These are phyloP conservation scores for Dissoconium aciculare DNA, from an alignment of 2,329 filamentous ascomycete species.

Conservation along the genomic window DNA sequence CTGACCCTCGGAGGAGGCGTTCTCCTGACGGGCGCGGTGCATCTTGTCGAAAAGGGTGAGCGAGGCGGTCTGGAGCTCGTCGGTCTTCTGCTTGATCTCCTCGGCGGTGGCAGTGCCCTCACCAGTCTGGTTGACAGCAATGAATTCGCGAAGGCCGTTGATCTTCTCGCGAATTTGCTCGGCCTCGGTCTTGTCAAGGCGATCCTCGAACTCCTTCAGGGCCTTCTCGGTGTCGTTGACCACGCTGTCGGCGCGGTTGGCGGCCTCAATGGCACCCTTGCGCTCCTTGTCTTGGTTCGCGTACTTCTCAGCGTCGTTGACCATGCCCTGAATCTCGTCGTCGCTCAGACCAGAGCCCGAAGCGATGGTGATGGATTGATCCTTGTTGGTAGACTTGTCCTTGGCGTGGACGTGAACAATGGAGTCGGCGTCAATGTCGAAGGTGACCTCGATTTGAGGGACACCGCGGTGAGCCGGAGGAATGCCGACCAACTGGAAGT, in stretches of 20 bases:
- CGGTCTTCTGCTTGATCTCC: constrained; percentile 96
- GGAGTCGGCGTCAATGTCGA: constrained; percentile 95
- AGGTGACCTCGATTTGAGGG: constrained; percentile 93
- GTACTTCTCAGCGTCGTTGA: constrained; percentile 94
- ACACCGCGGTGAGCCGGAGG: constrained; percentile 92
- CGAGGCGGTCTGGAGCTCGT: constrained; percentile 89
- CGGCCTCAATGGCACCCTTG: constrained; percentile 85
- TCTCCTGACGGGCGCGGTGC: constrained; percentile 71
- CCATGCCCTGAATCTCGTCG: constrained; percentile 90
- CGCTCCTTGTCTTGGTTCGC: constrained; percentile 91
- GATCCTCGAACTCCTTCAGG: constrained; percentile 89
- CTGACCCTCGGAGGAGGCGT: constrained; percentile 34
- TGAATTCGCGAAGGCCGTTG: constrained; percentile 61
- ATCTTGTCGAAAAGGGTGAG: constrained; percentile 99
- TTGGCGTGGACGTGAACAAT: constrained; percentile 97
- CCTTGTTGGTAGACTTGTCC: constrained; percentile 99
- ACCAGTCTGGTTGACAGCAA: constrained; percentile 86
- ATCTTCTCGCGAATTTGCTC: constrained; percentile 96
- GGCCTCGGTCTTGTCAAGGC: constrained; percentile 90
- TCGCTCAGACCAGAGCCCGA: constrained; percentile 95
- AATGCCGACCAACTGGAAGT: constrained; percentile 98
- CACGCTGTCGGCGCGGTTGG: constrained; percentile 93
- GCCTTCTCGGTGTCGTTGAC: constrained; percentile 97
- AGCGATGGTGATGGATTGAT: constrained; percentile 97
- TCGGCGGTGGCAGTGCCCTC: constrained; percentile 74